A percentile compares a stretch with the other conserved stretches of the same genome.
Evolutionary conservation across 2,329 filamentous ascomycete species (phyloP).

Genomic region (Trichoderma gracile): DNA sequence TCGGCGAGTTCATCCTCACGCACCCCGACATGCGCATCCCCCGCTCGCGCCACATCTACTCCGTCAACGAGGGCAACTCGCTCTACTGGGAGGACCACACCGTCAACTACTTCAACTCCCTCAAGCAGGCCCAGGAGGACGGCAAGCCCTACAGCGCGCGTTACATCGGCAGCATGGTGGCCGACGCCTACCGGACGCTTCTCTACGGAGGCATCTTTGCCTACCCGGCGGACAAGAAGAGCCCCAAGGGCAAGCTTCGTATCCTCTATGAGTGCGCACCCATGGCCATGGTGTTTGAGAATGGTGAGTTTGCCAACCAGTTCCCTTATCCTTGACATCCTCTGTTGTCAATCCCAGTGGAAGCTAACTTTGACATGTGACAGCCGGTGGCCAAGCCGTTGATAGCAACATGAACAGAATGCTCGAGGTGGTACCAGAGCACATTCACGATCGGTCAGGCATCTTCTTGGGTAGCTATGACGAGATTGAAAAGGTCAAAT

Average conservation of each 20-base stretch:
- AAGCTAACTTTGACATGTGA: constrained; percentile 34
- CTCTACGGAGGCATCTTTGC: constrained; percentile 97
- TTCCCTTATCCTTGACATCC: not conserved
- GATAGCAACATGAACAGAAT: constrained; percentile 90
- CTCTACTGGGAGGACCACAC: constrained; percentile 92
- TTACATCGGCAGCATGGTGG: constrained; percentile 98
- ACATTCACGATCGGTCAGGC: constrained; percentile 92
- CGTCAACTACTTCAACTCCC: constrained; percentile 81
- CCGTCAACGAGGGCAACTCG: constrained; percentile 97
- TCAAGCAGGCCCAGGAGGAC: constrained; percentile 74
- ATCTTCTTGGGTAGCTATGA: constrained; percentile 96
- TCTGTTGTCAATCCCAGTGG: not conserved
- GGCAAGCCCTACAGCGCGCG: constrained; percentile 91
- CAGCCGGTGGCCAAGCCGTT: constrained; percentile 88
- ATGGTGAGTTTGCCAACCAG: constrained; percentile 72
- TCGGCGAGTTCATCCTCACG: constrained; percentile 98
- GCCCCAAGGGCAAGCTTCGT: constrained; percentile 93
- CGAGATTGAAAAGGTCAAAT: constrained; percentile 94
- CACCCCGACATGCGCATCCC: constrained; percentile 94
- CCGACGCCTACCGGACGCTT: constrained; percentile 93
- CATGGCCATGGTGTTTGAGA: constrained; percentile 99
- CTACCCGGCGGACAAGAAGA: constrained; percentile 97
- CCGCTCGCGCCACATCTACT: constrained; percentile 82
- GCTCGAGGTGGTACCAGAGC: constrained; percentile 82
- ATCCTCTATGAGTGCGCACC: constrained; percentile 98